Conservation (phyloP, 2,329 filamentous ascomycete species). For the Tetracladium maxilliforme region DNA sequence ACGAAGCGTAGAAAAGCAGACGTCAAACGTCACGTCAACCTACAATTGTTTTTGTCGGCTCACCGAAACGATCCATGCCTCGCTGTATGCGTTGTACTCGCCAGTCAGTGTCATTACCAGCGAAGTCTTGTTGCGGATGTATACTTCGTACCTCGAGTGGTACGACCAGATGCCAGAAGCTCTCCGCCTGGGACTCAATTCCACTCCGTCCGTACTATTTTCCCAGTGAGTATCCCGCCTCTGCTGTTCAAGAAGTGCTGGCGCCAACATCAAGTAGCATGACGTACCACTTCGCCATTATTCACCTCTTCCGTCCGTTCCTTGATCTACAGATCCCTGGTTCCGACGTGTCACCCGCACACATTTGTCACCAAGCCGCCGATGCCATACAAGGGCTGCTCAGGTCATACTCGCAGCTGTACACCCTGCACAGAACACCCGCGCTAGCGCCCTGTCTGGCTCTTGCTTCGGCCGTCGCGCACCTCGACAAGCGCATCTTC, state of each 20-base stretch:
- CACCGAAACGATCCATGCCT: slow-evolving; percentile 55
- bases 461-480: slow-evolving; percentile 11
- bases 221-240: slow-evolving; percentile 43
- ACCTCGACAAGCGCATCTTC: too few species aligned
- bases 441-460: slow-evolving; percentile 16
- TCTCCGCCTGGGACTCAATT: slow-evolving; percentile 46
- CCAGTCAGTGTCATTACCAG: slow-evolving; percentile 51
- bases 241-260: background rate
- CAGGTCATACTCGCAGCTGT: slow-evolving; percentile 14
- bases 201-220: slow-evolving; percentile 54
- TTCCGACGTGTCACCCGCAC: slow-evolving; percentile 11
- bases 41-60: slow-evolving; percentile 53
- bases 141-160: slow-evolving; percentile 58
- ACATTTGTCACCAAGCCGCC: slow-evolving; percentile 15
- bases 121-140: slow-evolving; percentile 46
- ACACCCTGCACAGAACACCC: slow-evolving; percentile 14
- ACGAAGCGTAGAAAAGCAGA: too few species aligned
- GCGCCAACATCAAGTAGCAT: slow-evolving; percentile 25
- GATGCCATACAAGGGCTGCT: slow-evolving; percentile 17
- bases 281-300: slow-evolving; percentile 50
- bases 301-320: slow-evolving; percentile 54
- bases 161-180: slow-evolving; percentile 50
- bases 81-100: slow-evolving; percentile 44
- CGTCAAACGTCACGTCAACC: slow-evolving; percentile 49
- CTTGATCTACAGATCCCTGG: slow-evolving; percentile 22